phyloP scores from a whole-genome alignment of 2,329 filamentous ascomycete genomes.

The Trichoderma sp. region DNA sequence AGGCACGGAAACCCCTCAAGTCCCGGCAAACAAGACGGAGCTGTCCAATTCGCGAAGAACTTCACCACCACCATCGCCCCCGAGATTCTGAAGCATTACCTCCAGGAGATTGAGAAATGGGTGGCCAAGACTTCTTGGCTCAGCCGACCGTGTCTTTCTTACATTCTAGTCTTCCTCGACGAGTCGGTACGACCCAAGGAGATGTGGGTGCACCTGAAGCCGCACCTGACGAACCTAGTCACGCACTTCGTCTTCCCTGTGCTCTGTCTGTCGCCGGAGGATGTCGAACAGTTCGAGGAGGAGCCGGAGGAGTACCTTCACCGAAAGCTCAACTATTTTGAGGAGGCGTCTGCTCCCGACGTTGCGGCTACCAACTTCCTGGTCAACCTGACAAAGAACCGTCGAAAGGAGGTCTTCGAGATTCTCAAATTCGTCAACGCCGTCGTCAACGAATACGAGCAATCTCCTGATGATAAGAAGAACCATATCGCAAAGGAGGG shows the following conservation, averaged over 20 bases:
- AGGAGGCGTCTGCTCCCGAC: conserved; percentile 93
- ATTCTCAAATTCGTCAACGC: conserved; percentile 94
- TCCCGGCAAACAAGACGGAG: conserved; percentile 74
- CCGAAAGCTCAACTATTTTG: conserved; percentile 95
- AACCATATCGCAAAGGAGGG: conserved; percentile 95
- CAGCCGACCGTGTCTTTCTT: conserved; percentile 89
- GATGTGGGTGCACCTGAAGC: conserved; percentile 93
- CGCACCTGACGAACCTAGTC: conserved; percentile 89
- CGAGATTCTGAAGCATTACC: conserved; percentile 93
- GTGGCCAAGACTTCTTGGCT: conserved; percentile 93
- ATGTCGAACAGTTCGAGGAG: conserved; percentile 89
- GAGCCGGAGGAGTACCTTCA: conserved; percentile 97
- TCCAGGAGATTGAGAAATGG: conserved; percentile 96
- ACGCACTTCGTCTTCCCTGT: conserved; percentile 96
- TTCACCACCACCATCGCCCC: conserved; percentile 92
- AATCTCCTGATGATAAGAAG: conserved; percentile 82
- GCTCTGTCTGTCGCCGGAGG: conserved; percentile 87
- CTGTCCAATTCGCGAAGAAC: conserved; percentile 80
- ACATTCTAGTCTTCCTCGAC: conserved; percentile 92
- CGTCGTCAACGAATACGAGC: conserved; percentile 90
- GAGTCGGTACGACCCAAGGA: conserved; percentile 96
- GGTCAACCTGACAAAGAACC: conserved; percentile 88
- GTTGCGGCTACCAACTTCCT: conserved; percentile 96
- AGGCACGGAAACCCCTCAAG: conserved; percentile 88
- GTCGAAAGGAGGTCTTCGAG: conserved; percentile 93